Evolutionary conservation across 495 filamentous ascomycete species (phyloP).

Genomic region (Mytilinidion resinicola): DNA sequence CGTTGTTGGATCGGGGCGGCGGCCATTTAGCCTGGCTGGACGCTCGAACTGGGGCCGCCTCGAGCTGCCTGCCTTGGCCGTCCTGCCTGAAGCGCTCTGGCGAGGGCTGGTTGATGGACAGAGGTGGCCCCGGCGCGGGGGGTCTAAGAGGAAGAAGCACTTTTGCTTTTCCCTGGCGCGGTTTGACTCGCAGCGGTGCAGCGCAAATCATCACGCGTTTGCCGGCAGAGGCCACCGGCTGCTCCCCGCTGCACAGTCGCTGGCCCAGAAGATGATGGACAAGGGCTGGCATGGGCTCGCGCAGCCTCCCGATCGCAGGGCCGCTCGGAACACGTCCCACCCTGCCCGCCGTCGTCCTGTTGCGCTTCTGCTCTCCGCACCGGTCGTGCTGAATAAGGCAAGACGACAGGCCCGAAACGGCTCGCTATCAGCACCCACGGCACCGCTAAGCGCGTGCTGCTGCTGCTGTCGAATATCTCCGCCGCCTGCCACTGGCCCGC

Average conservation of each 20-base stretch:
- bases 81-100: slow-evolving; percentile 17
- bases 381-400: slow-evolving; percentile 17
- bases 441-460: slow-evolving; percentile 4
- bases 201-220: slow-evolving; percentile 23
- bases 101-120: slow-evolving; percentile 7
- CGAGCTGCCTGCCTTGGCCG: background rate
- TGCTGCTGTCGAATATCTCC: slow-evolving; percentile 21
- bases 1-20: slow-evolving; percentile 20
- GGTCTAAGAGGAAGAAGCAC: background rate
- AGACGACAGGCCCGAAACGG: slow-evolving; percentile 15
- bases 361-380: no score
- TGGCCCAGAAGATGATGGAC: background rate
- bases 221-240: slow-evolving; percentile 1
- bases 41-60: background rate
- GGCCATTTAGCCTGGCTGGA: slow-evolving; percentile 27
- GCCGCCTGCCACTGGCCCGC: slow-evolving; percentile 12
- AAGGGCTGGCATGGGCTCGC: background rate
- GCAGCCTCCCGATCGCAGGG: slow-evolving; percentile 2
- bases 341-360: background rate
- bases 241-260: no score
- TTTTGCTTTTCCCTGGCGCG: background rate
- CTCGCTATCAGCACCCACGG: slow-evolving; percentile 17
- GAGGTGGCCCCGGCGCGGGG: no score
- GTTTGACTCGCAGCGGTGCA: slow-evolving; percentile 20
- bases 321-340: slow-evolving; percentile 3